Percentiles rank a stretch among this genome's conserved stretches.
phyloP scores from a whole-genome alignment of 129 eudicot species.

The Centrapalus pauciflorus region DNA sequence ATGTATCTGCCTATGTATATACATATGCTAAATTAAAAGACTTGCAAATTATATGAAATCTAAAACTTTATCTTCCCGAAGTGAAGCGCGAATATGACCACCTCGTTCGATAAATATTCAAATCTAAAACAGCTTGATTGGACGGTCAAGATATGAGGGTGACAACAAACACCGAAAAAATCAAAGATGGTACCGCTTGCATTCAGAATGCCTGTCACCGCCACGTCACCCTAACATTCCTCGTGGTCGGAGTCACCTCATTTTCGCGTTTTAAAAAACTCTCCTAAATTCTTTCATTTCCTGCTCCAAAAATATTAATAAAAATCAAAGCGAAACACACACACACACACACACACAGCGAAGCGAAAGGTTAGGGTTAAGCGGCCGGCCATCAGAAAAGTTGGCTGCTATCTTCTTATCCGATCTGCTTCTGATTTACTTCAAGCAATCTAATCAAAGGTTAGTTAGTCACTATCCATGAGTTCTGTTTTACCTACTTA shows the following conservation, averaged over 20 bases:
- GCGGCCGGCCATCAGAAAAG: background rate
- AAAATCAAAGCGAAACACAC: background rate
- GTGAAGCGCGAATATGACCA: too few species aligned
- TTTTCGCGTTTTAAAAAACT: conserved; percentile 15
- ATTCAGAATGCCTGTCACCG: conserved; percentile 24
- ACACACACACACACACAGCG: background rate
- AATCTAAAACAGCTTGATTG: too few species aligned
- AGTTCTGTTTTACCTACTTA: background rate
- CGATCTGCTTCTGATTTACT: background rate
- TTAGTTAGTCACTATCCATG: background rate
- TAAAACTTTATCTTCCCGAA: too few species aligned
- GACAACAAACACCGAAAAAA: background rate
- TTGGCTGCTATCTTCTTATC: background rate
- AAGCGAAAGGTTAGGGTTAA: conserved; percentile 1
- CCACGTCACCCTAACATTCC: conserved; percentile 33
- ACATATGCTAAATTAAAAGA: too few species aligned
- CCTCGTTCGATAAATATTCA: too few species aligned
- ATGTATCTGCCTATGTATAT: too few species aligned
- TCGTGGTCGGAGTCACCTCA: conserved; percentile 36
- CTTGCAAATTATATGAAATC: too few species aligned
- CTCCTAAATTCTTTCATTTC: background rate
- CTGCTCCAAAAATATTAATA: background rate
- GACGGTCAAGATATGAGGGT: background rate
- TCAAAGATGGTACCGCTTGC: conserved; percentile 7
- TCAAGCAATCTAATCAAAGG: background rate